Percentiles rank a stretch among this genome's conserved stretches.
These are phyloP conservation scores for Aspergillus felis DNA, from an alignment of 2,329 filamentous ascomycete genomes.

Conservation along the genomic window DNA sequence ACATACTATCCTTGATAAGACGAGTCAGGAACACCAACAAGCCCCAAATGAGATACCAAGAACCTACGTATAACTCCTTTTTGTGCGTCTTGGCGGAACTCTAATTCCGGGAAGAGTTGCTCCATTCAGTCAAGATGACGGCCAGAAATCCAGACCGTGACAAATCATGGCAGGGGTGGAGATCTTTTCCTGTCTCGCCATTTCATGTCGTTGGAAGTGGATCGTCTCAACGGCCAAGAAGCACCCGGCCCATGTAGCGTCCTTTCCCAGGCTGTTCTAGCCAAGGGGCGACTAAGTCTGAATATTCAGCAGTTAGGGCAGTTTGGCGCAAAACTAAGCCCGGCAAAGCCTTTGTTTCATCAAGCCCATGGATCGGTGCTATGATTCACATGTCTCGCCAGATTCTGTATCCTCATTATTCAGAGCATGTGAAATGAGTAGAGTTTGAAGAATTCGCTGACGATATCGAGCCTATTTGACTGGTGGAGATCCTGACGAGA, in stretches of 20 bases:
- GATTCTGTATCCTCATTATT: neutral
- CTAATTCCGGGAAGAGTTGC: neutral
- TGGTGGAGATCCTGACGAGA: neutral
- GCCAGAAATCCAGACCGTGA: neutral
- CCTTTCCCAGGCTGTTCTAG: too few relatives aligned
- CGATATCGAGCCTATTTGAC: neutral
- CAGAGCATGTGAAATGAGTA: neutral
- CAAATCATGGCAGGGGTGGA: neutral
- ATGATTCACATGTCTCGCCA: too few relatives aligned
- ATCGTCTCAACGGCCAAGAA: neutral
- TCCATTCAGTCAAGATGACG: neutral
- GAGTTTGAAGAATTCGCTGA: neutral
- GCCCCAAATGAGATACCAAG: neutral
- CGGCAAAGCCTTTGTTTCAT: too few relatives aligned
- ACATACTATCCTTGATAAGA: neutral
- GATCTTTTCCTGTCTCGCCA: neutral
- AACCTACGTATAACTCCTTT: neutral
- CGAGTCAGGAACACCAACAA: neutral
- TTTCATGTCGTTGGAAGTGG: neutral
- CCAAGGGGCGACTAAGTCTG: neutral
- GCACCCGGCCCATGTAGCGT: too few relatives aligned
- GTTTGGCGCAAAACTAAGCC: too few relatives aligned
- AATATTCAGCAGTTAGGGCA: neutral
- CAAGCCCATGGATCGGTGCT: too few relatives aligned
- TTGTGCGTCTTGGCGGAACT: neutral